phyloP scores from a whole-genome alignment of 2,329 filamentous ascomycete species.

The Exophiala sp. region DNA sequence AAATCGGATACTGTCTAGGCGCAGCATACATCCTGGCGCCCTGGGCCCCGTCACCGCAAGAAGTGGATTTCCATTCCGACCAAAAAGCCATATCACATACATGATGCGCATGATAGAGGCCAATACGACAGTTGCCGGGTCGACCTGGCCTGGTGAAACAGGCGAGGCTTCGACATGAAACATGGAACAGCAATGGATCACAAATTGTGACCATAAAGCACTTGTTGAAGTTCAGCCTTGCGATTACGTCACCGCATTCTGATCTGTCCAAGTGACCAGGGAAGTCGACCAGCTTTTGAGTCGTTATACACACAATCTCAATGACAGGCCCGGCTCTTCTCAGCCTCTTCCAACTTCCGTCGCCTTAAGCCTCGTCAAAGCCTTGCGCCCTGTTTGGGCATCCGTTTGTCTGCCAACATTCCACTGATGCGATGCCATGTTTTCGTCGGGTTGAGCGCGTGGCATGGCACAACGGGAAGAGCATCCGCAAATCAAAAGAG shows the following conservation, averaged over 20 bases:
- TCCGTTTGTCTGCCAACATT: background rate
- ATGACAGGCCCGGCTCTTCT: background rate
- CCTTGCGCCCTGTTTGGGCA: slow-evolving; percentile 12
- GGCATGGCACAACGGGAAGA: slow-evolving; percentile 2
- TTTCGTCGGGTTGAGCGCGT: background rate
- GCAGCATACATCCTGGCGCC: too few species aligned
- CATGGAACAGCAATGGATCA: background rate
- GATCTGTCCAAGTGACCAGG: background rate
- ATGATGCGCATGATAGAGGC: too few species aligned
- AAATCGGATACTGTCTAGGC: too few species aligned
- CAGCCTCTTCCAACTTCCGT: background rate
- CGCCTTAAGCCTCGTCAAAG: background rate
- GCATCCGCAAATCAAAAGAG: slow-evolving; percentile 1
- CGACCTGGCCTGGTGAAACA: too few species aligned
- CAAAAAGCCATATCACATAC: too few species aligned
- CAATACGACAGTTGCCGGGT: too few species aligned
- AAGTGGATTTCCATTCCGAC: too few species aligned
- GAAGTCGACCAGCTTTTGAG: background rate
- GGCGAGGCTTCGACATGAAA: background rate
- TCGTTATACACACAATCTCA: background rate
- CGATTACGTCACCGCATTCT: background rate
- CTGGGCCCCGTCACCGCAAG: too few species aligned
- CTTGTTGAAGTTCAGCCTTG: background rate
- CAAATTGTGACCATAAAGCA: background rate
- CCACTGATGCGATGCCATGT: slow-evolving; percentile 16